A percentile compares a stretch with the other conserved stretches of the same genome.
These are phyloP conservation scores for Sinapis alba DNA, from an alignment of 441 rosid genomes.

Conservation along the genomic window DNA sequence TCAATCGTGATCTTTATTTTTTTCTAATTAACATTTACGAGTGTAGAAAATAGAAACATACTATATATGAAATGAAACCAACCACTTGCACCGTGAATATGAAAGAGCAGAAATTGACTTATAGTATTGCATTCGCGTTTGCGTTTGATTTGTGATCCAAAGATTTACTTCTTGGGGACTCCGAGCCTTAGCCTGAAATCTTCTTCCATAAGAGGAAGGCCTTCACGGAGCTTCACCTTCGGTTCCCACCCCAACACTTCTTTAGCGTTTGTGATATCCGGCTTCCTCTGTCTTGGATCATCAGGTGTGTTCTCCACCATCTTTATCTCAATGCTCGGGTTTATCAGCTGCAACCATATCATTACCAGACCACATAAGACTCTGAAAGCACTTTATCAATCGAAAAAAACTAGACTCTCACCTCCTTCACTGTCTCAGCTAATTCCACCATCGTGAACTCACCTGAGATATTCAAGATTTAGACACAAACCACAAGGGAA, in stretches of 20 bases:
- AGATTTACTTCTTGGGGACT: constrained; percentile 40
- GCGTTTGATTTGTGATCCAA: constrained; percentile 19
- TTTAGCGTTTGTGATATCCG: constrained; percentile 81
- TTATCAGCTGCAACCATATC: constrained; percentile 56
- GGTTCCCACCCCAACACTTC: constrained; percentile 91
- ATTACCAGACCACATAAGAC: not conserved
- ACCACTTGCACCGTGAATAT: not conserved
- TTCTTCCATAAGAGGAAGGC: constrained; percentile 88
- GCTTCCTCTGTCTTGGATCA: constrained; percentile 90
- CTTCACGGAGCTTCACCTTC: constrained; percentile 75
- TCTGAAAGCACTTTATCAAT: not conserved
- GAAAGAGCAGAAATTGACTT: not conserved
- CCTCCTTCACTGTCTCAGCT: constrained; percentile 92
- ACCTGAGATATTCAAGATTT: constrained; percentile 45
- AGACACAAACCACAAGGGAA: not conserved
- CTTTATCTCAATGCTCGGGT: constrained; percentile 65
- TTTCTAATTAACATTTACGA: not conserved
- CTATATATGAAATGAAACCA: constrained; percentile 13
- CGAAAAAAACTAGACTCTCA: constrained; percentile 19
- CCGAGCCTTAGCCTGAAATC: constrained; percentile 83
- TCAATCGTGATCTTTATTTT: constrained; percentile 18
- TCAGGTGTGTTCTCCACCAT: constrained; percentile 89
- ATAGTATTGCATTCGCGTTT: not conserved
- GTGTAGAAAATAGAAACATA: constrained; percentile 7
- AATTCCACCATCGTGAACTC: constrained; percentile 92